These are phyloP conservation scores for Pyrrhoderma noxium DNA, from an alignment of 1,284 basidiomycete species.

Conservation along the genomic window DNA sequence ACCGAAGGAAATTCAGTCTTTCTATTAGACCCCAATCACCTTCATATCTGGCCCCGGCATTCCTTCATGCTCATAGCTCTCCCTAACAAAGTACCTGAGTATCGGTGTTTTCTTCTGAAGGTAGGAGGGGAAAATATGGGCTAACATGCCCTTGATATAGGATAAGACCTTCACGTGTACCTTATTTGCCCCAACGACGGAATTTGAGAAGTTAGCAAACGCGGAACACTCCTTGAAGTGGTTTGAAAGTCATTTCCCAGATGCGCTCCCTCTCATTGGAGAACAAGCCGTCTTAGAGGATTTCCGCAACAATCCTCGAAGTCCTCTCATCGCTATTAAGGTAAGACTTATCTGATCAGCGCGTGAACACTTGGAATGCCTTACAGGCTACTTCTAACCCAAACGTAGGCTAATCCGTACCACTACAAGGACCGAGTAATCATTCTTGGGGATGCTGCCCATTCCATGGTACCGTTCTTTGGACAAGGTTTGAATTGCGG, in stretches of 20 bases:
- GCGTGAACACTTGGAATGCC: constrained; percentile 11
- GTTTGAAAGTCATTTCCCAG: constrained; percentile 83
- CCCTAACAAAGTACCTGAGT: constrained; percentile 65
- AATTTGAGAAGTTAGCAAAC: constrained; percentile 64
- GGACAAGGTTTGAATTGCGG: constrained; percentile 98
- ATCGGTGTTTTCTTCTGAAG: constrained; percentile 1
- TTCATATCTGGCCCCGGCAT: constrained; percentile 98
- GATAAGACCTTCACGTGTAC: constrained; percentile 88
- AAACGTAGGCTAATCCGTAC: constrained; percentile 70
- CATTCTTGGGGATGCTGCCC: constrained; percentile 90
- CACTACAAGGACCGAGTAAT: constrained; percentile 86
- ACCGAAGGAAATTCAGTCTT: constrained; percentile 58
- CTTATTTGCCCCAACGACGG: constrained; percentile 81
- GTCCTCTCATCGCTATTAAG: constrained; percentile 87
- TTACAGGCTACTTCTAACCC: constrained; percentile 7
- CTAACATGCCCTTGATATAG: constrained; percentile 31
- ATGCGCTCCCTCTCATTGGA: constrained; percentile 81
- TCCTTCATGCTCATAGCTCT: constrained; percentile 99
- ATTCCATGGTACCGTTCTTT: constrained; percentile 98
- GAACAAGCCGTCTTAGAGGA: constrained; percentile 68
- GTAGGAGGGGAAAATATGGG: background rate
- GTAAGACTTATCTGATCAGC: constrained; percentile 39
- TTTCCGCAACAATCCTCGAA: constrained; percentile 79
- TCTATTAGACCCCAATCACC: constrained; percentile 86
- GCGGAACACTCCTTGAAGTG: constrained; percentile 59